Evolutionary conservation across 345 rosid genomes (phyloP), one percentile per base, ranked within the genome.

Genomic region (Pistacia vera): DNA sequence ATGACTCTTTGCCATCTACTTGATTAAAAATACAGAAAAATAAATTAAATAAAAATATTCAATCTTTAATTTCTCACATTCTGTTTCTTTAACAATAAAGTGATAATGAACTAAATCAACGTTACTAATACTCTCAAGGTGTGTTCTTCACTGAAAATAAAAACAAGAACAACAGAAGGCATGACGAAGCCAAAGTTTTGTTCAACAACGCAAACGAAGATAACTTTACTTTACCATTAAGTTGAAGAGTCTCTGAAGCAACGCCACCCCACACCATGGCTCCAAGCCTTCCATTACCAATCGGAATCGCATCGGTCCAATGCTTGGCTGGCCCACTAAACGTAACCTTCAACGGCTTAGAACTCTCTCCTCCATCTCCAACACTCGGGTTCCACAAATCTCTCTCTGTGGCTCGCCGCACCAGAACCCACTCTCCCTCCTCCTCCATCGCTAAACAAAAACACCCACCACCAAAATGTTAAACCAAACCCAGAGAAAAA

Each of bases 251-350:
- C 70, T 93, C 98, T 8, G 96, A 78, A 9, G 91, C 81, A 78
- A 88, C 90, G 8, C 97, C 97, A 64, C 98, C 99, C 98, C 97
- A 93, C 44, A 96, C 84, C 92, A 93, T 93, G 33, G 98, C 99
- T 30, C 97, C 99, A 25, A 96, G 78, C n/a, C 98, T 92, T 25
- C 98, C 98, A 84, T 96, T 96, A 0, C 97, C 97, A 33, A 93
- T 88, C 30, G 98, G 98, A 77, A 89, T 83, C 10, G 98, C 89
- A 75, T 93, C 98, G 20, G 97, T 93, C 97, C 98, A 96, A 76
- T 88, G 81, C 75, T 89, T 80, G 46, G 97, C 93, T 0, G 98
- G 97, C 67, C 84, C 97, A 66, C 58, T 64, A 71, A 93, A 96
- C 6, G 85, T 88, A 36, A 93, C 75, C 82, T 88, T 91, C 71